Evolutionary conservation across 306 rosid species (phyloP).

Genomic region (Lagenaria siceraria): DNA sequence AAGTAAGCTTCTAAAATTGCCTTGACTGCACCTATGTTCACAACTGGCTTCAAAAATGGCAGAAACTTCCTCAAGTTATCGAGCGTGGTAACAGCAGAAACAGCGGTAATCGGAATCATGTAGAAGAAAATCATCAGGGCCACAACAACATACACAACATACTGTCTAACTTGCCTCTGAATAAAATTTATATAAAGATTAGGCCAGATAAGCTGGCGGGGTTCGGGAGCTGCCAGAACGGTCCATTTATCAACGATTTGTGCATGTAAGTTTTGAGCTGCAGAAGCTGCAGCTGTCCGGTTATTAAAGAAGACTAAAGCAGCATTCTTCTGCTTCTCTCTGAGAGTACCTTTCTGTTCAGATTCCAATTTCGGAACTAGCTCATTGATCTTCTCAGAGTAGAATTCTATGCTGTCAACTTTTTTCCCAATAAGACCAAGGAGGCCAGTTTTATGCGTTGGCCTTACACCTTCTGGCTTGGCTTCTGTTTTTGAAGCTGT

Average conservation of each 20-base stretch:
- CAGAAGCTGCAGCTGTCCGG: conserved; percentile 68
- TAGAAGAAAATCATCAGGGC: conserved; percentile 54
- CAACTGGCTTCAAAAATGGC: conserved; percentile 62
- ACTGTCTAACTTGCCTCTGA: conserved; percentile 50
- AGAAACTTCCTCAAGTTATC: conserved; percentile 48
- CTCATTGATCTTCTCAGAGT: conserved; percentile 46
- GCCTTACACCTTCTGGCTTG: conserved; percentile 64
- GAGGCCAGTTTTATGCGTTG: conserved; percentile 61
- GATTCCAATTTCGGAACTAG: conserved; percentile 45
- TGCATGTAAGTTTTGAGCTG: conserved; percentile 80
- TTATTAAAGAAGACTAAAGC: conserved; percentile 64
- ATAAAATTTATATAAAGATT: conserved; percentile 58
- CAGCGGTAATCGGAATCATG: conserved; percentile 59
- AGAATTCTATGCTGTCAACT: conserved; percentile 71
- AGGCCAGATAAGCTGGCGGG: conserved; percentile 61
- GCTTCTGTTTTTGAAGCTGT: conserved; percentile 40
- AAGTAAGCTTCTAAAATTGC: conserved; percentile 80
- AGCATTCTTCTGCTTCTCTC: conserved; percentile 71
- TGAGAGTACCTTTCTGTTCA: conserved; percentile 70
- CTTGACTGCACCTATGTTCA: conserved; percentile 19
- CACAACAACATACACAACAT: conserved; percentile 50
- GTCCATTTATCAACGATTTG: conserved; percentile 65
- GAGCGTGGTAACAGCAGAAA: conserved; percentile 75
- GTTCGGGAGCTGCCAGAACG: conserved; percentile 58
- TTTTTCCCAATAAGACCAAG: conserved; percentile 66